phyloP scores from a whole-genome alignment of 768 basidiomycete genomes.

The Fomitopsis serialis region DNA sequence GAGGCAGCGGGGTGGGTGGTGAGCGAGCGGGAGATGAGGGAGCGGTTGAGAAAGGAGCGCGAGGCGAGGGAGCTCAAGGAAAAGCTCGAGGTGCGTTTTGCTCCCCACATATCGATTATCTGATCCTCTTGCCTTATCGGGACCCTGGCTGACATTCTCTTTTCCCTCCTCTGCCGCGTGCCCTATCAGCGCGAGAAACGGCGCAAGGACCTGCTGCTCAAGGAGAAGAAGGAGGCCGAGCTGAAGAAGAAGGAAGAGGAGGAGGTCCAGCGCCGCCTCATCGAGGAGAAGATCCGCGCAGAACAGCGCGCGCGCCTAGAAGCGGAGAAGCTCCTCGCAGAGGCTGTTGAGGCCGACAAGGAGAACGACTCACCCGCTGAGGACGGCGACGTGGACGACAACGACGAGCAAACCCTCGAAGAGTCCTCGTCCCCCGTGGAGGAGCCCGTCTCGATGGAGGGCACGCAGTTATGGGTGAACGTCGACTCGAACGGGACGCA shows the following conservation, averaged over 20 bases:
- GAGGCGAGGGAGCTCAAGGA: slow-evolving; percentile 66
- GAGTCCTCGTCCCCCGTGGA: slow-evolving; percentile 11
- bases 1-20: slow-evolving; percentile 69
- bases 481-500: slow-evolving; percentile 6
- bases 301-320: background rate
- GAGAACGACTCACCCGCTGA: slow-evolving; percentile 24
- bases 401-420: slow-evolving; percentile 20
- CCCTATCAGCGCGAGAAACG: slow-evolving; percentile 36
- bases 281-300: slow-evolving; percentile 10
- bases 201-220: slow-evolving; percentile 36
- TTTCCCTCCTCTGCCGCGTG: slow-evolving; percentile 7
- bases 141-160: slow-evolving; percentile 4
- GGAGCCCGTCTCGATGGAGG: slow-evolving; percentile 1
- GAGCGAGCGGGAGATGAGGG: slow-evolving; percentile 69
- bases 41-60: slow-evolving; percentile 67
- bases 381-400: slow-evolving; percentile 31
- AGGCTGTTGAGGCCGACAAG: slow-evolving; percentile 12
- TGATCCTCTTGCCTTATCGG: slow-evolving; percentile 14
- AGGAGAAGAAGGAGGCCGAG: slow-evolving; percentile 56
- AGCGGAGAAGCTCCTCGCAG: slow-evolving; percentile 1
- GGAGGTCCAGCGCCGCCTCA: slow-evolving; percentile 30
- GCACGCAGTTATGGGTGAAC: slow-evolving; percentile 8
- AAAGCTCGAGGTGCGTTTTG: slow-evolving; percentile 53
- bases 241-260: slow-evolving; percentile 62
- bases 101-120: slow-evolving; percentile 11